phyloP scores from a whole-genome alignment of 495 filamentous ascomycete species.

The Letharia lupina region DNA sequence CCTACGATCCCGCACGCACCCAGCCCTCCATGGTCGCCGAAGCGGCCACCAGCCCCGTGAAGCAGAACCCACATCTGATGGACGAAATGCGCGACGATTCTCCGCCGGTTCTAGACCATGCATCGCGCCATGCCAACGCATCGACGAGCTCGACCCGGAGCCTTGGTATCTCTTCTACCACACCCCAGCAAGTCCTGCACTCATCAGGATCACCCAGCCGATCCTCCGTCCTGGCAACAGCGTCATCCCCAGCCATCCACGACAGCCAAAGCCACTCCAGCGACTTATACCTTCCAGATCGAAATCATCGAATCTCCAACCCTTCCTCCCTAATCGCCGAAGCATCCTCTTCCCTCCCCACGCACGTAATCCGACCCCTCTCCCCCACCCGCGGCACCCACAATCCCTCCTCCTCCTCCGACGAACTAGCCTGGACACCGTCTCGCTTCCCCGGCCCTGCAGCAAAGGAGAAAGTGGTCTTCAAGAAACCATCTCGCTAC shows the following conservation, averaged over 20 bases:
- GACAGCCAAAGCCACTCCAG: background rate
- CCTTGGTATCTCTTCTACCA: background rate
- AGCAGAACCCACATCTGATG: slow-evolving; percentile 20
- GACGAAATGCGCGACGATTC: background rate
- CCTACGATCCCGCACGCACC: slow-evolving; percentile 1
- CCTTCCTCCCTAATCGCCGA: background rate
- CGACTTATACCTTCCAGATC: background rate
- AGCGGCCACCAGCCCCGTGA: slow-evolving; percentile 20
- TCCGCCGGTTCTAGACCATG: background rate
- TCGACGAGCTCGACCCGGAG: background rate
- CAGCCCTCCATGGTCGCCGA: slow-evolving; percentile 20
- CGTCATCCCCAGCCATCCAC: background rate
- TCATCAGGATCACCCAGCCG: background rate
- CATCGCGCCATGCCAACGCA: background rate
- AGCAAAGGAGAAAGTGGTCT: slow-evolving; percentile 1
- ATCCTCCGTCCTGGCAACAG: background rate
- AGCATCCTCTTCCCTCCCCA: background rate
- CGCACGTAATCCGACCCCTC: slow-evolving; percentile 7
- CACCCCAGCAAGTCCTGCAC: background rate
- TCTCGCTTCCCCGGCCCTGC: background rate
- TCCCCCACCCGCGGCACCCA: background rate
- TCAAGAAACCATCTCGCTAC: slow-evolving; percentile 15
- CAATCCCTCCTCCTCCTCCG: background rate
- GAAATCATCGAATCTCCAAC: background rate
- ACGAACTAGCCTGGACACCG: slow-evolving; percentile 7